phyloP scores from a whole-genome alignment of 1,139 yeast species.

The Nakaseomyces sp. region DNA sequence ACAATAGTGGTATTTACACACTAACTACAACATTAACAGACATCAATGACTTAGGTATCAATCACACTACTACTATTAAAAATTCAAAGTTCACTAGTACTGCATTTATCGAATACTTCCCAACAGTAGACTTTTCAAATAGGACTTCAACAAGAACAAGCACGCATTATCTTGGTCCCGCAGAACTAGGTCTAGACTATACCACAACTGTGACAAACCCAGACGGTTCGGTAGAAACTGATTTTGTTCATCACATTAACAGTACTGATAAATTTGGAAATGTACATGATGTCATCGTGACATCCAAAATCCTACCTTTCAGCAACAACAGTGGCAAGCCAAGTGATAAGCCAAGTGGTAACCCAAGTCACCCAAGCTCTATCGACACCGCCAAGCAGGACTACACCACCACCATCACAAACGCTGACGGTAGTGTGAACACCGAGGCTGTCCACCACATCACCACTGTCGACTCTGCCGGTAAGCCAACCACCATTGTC shows the following conservation, averaged over 20 bases:
- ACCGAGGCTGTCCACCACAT: neutral
- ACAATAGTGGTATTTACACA: neutral
- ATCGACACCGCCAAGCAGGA: too few relatives aligned
- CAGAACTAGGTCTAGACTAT: too few relatives aligned
- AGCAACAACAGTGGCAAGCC: too few relatives aligned
- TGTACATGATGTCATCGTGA: neutral
- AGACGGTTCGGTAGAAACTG: neutral
- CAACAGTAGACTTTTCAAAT: neutral
- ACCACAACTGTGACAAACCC: neutral
- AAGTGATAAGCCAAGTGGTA: too few relatives aligned
- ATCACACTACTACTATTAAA: neutral
- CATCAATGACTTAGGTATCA: neutral
- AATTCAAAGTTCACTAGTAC: neutral
- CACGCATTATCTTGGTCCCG: too few relatives aligned
- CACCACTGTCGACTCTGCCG: neutral
- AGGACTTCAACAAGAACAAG: too few relatives aligned
- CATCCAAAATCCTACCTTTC: too few relatives aligned
- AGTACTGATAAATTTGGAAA: neutral
- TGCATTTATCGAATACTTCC: slow-evolving; percentile 1
- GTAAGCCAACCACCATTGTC: neutral
- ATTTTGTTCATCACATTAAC: neutral
- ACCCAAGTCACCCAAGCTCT: too few relatives aligned
- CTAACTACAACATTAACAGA: neutral
- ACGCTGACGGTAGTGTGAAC: neutral
- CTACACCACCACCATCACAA: neutral